Evolutionary conservation across 2,329 filamentous ascomycete genomes (phyloP).

Genomic region (Zasmidium citrigriseum): DNA sequence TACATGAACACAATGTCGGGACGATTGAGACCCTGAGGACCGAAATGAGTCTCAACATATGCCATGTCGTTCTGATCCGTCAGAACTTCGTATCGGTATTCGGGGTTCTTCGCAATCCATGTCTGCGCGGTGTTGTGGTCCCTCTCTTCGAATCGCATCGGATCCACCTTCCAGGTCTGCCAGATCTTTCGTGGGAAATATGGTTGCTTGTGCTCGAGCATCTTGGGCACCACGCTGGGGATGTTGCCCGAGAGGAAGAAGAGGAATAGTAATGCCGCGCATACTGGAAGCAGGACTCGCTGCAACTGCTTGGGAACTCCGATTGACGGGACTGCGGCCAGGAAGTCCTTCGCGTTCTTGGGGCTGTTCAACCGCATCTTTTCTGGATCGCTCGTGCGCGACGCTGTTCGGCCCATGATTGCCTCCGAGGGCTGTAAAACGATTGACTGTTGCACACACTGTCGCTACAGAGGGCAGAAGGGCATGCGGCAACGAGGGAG

Average conservation of each 20-base stretch:
- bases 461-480: neutral
- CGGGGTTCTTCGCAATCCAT: conserved; percentile 67
- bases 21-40: conserved; percentile 64
- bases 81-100: conserved; percentile 67
- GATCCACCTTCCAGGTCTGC: conserved; percentile 75
- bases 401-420: conserved; percentile 7
- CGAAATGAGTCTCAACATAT: conserved; percentile 70
- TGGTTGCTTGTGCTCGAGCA: conserved; percentile 25
- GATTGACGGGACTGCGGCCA: conserved; percentile 23
- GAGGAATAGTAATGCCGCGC: conserved; percentile 47
- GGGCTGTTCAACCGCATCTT: conserved; percentile 22
- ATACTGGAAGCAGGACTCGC: conserved; percentile 50
- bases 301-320: conserved; percentile 51
- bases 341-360: conserved; percentile 16
- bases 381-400: conserved; percentile 7
- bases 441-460: neutral
- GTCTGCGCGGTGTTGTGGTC: conserved; percentile 62
- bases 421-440: neutral
- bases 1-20: conserved; percentile 67
- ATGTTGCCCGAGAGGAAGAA: conserved; percentile 43
- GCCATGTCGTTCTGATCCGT: conserved; percentile 68
- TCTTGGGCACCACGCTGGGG: conserved; percentile 12
- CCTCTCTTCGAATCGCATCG: conserved; percentile 65
- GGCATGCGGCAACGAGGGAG: neutral
- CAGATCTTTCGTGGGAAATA: conserved; percentile 69